Base-by-base conservation (phyloP, 2,329 filamentous ascomycete genomes). In the Aspergillus fijiensis region DNA sequence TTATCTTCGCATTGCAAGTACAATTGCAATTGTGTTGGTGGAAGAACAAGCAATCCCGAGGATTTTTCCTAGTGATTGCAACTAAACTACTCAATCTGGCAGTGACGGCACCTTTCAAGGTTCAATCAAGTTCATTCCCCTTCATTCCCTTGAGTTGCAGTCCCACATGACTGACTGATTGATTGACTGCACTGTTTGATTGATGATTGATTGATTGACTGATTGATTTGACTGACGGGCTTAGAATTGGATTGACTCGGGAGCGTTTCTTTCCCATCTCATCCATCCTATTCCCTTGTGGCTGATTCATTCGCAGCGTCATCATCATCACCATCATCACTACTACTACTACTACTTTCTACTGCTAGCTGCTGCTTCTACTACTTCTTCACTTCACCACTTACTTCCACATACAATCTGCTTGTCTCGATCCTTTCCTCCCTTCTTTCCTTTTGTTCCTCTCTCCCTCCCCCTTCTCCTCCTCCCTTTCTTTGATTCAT, bases 401-500 rank as follows among this genome's bases (percentile, higher is more conserved):
- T 42, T 55, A 9, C 27, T 27, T 27, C 27, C 55, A 19, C 45
- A 35, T 48, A 50, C 45, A 53, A 53, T 42, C 35, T 49, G 19
- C 58, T 58, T 35, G 39, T 59, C 33, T 55, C 39, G 53, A 49
- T 54, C 45, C 54, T 56, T 58, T 33, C 35, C 58, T 31, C 45
- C 57, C 51, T 59, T 55, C 54, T 55, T 42, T 33, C 55, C 29
- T 27, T 57, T 56, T 55, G 60, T 47, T 50, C 27, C 19, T n/a
- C 19, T 51, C 45, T 16, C 25, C 47, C 51, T 27, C 49, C 52
- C 45, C 52, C 39, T 54, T 12, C 51, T 27, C 49, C 52, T 48
- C 52, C 39, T 54, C 14, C 39, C 29, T 53, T 45, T 42, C 50
- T 60, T 51, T 19, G 16, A 19, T 35, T 27, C 10, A 35, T 35